phyloP scores from a whole-genome alignment of 2,329 filamentous ascomycete genomes.

The Zymoseptoria crescenta region DNA sequence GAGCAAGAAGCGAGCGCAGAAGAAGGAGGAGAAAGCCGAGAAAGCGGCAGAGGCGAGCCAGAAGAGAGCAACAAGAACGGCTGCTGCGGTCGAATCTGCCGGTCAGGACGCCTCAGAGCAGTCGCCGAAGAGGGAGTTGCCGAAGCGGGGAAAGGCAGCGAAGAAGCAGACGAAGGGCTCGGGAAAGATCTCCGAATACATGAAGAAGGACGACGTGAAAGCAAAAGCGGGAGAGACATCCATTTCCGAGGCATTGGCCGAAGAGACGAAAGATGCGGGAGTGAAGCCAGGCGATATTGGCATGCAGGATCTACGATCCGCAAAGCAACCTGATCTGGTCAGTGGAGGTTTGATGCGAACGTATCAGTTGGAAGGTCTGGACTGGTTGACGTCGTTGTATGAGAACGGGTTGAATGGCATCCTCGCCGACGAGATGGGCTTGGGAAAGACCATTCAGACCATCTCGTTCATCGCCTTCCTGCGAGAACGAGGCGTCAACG shows the following conservation, averaged over 20 bases:
- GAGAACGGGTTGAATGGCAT: conserved; percentile 92
- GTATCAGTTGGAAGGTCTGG: conserved; percentile 88
- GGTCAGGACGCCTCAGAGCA: conserved; percentile 8
- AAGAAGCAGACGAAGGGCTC: conserved; percentile 26
- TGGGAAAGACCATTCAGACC: conserved; percentile 87
- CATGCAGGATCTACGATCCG: conserved; percentile 65
- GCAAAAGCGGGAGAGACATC: conserved; percentile 46
- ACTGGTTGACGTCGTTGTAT: conserved; percentile 77
- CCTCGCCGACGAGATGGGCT: conserved; percentile 86
- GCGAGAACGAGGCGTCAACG: conserved; percentile 77
- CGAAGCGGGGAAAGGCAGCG: conserved; percentile 27
- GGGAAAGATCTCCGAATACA: conserved; percentile 50
- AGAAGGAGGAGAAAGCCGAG: conserved; percentile 42
- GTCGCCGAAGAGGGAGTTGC: conserved; percentile 21
- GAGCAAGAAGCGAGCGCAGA: conserved; percentile 37
- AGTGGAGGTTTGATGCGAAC: conserved; percentile 84
- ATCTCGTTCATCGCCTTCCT: conserved; percentile 82
- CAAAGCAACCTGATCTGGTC: conserved; percentile 76
- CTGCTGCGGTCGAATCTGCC: conserved; percentile 10
- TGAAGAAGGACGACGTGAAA: conserved; percentile 52
- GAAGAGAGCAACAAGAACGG: conserved; percentile 38
- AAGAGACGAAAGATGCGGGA: conserved; percentile 51
- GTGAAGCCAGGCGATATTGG: conserved; percentile 54
- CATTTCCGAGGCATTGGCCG: conserved; percentile 50
- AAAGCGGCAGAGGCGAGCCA: conserved; percentile 39